phyloP scores from a whole-genome alignment of 192 early-diverging fungal genomes.

The Backusella tarrabulga region DNA sequence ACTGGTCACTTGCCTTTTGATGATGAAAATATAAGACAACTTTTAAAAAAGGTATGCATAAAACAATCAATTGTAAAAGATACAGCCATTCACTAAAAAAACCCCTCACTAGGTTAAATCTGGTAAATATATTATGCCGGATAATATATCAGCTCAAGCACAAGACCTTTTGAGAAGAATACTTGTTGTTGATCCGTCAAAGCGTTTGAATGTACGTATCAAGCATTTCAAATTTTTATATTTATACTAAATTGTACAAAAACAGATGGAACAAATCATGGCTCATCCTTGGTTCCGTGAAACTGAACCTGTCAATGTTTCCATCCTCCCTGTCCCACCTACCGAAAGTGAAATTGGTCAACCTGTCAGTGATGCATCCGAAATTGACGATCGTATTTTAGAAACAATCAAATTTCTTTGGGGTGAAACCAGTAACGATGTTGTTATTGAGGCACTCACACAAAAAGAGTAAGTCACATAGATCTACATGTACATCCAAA shows the following conservation, averaged over 20 bases:
- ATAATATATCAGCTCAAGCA: constrained; percentile 45
- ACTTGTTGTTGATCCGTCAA: constrained; percentile 45
- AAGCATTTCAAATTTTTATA: background rate
- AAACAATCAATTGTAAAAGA: background rate
- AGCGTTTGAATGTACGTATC: constrained; percentile 40
- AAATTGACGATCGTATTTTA: constrained; percentile 37
- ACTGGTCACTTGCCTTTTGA: constrained; percentile 78
- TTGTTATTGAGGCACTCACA: constrained; percentile 24
- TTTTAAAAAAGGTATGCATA: constrained; percentile 56
- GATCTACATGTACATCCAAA: background rate
- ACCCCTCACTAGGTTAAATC: constrained; percentile 42
- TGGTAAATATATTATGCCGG: constrained; percentile 49
- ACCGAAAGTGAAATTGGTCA: constrained; percentile 32
- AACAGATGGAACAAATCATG: constrained; percentile 50
- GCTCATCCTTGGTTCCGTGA: constrained; percentile 49
- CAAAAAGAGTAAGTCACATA: constrained; percentile 26
- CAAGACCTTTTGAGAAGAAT: constrained; percentile 47
- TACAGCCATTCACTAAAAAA: background rate
- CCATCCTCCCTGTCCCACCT: constrained; percentile 30
- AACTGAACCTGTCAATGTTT: constrained; percentile 30
- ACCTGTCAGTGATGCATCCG: constrained; percentile 23
- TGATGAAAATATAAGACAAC: constrained; percentile 67
- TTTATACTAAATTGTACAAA: background rate
- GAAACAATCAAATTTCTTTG: constrained; percentile 39
- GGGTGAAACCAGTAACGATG: constrained; percentile 34